Evolutionary conservation across 2,329 filamentous ascomycete species (phyloP).

Genomic region (Epichloe gansuensis): DNA sequence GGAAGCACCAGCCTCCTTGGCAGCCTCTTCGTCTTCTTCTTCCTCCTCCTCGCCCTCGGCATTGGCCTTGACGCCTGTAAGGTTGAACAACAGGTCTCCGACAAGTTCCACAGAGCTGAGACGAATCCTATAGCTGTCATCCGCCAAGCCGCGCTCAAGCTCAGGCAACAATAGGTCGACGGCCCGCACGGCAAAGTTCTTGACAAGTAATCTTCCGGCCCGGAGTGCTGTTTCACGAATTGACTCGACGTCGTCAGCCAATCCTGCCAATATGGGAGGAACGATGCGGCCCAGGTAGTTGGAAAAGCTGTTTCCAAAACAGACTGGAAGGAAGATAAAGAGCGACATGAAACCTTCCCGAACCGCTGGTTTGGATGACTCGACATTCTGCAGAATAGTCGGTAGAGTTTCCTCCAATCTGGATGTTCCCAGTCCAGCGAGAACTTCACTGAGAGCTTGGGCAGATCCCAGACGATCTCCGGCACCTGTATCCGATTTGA

Average conservation of each 20-base stretch:
- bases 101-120: constrained; percentile 97
- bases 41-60: constrained; percentile 64
- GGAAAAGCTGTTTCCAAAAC: constrained; percentile 97
- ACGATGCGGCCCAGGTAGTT: constrained; percentile 94
- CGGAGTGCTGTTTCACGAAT: constrained; percentile 95
- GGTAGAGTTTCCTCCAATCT: constrained; percentile 92
- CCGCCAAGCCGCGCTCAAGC: constrained; percentile 89
- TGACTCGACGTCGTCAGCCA: constrained; percentile 91
- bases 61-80: constrained; percentile 82
- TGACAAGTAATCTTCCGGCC: constrained; percentile 86
- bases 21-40: constrained; percentile 52
- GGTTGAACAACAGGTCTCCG: constrained; percentile 92
- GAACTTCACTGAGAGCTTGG: constrained; percentile 89
- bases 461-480: constrained; percentile 93
- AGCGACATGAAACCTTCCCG: constrained; percentile 99
- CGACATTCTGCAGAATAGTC: constrained; percentile 91
- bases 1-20: constrained; percentile 82
- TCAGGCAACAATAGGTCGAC: constrained; percentile 92
- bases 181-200: constrained; percentile 92
- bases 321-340: constrained; percentile 97
- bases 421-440: constrained; percentile 84
- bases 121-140: constrained; percentile 94
- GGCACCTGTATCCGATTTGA: constrained; percentile 93
- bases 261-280: constrained; percentile 81
- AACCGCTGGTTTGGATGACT: constrained; percentile 78